A percentile compares a stretch with the other conserved stretches of the same genome.
Conservation (phyloP, 371 early-diverging fungal genomes). For the Mucor plumbeus region DNA sequence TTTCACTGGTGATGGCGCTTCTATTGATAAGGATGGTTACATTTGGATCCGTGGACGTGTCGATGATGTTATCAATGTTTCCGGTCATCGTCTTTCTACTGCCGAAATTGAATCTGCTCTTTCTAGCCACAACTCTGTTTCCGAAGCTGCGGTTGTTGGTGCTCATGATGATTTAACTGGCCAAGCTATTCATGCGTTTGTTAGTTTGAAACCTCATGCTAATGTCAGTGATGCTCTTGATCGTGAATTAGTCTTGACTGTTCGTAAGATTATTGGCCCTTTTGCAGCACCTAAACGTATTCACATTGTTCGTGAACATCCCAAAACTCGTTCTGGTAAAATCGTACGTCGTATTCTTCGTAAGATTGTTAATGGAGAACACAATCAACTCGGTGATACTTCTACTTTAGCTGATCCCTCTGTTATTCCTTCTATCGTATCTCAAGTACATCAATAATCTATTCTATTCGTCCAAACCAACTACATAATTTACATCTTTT, state of each 20-base stretch:
- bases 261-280: constrained; percentile 89
- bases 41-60: constrained; percentile 94
- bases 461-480: not conserved
- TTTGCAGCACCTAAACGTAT: constrained; percentile 94
- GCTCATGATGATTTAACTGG: constrained; percentile 94
- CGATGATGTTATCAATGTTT: constrained; percentile 97
- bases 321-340: constrained; percentile 97
- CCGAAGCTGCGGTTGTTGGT: constrained; percentile 95
- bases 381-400: constrained; percentile 86
- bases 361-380: constrained; percentile 87
- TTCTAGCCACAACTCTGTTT: constrained; percentile 72
- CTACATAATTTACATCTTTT: not conserved
- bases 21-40: constrained; percentile 90
- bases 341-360: constrained; percentile 89
- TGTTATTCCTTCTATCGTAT: constrained; percentile 11
- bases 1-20: constrained; percentile 91
- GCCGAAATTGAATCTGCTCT: constrained; percentile 94
- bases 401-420: constrained; percentile 84
- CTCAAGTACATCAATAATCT: constrained; percentile 13
- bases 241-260: constrained; percentile 70
- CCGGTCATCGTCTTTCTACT: constrained; percentile 95
- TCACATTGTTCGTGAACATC: constrained; percentile 84
- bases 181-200: constrained; percentile 75
- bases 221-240: constrained; percentile 47
- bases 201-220: constrained; percentile 65